Base-by-base conservation (phyloP, 768 basidiomycete genomes). In the Lactarius trivialis region DNA sequence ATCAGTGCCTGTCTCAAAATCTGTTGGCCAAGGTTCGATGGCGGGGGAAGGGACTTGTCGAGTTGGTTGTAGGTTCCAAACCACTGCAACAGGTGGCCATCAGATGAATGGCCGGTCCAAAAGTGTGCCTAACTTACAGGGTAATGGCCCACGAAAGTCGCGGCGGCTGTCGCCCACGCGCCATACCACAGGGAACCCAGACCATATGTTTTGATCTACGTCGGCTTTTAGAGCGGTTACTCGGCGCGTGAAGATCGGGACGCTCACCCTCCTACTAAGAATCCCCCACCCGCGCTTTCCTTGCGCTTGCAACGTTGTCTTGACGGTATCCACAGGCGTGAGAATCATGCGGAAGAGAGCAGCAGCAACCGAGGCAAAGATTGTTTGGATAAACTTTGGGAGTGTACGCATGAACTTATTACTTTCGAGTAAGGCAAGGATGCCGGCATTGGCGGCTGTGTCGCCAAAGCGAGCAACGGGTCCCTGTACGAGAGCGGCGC, bases 241-340 rank as follows among this genome's bases (percentile, higher is more conserved):
- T 15, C 17, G n/a, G 21, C 17, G 43, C 8, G 45, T 17, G 48
- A 7, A 39, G 24, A 21, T 19, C 51, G 11, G 11, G 15, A 24
- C 32, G 71, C 79, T 55, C 65, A 92, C 85, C 67, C 95, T 79
- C 3, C 79, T 76, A 60, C 76, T 80, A 39, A 98, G 76, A 54
- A 98, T 82, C 34, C 71, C 69, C 58, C 87, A 76, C 0, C 91
- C 95, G 1, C 76, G 72, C 65, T 79, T 82, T 14, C 95, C 95
- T 69, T 95, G 87, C 0, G 96, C 90, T 74, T 98, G 96, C 75
- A 98, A 76, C 1, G 93, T 98, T 4, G 96, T 98, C 81, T 98
- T 97, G 65, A 97, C 69, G 1, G 95, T 95, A 73, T 98, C 95
- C 55, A 98, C 81, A 0, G 96, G 96, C 0, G 91, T 96, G 37